Conservation (phyloP, 2,329 filamentous ascomycete species). For the Aspergillus latus region DNA sequence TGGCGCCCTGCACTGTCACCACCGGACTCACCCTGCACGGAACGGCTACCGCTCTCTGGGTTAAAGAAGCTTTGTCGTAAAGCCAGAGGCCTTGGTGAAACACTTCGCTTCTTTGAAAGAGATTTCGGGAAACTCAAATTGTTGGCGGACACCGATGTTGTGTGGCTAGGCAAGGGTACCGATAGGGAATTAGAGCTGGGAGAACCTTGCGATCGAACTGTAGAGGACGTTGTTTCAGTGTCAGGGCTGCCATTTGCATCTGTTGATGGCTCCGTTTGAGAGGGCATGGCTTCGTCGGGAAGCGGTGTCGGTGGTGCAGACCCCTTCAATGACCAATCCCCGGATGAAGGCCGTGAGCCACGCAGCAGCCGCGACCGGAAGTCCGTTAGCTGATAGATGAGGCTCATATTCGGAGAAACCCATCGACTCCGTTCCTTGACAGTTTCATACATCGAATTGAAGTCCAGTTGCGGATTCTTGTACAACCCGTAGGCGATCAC, state of each 20-base stretch:
- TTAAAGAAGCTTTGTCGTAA: slow-evolving; percentile 33
- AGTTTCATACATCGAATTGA: slow-evolving; percentile 64
- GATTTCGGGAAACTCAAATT: slow-evolving; percentile 26
- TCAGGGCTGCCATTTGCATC: slow-evolving; percentile 10
- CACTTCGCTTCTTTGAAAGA: slow-evolving; percentile 33
- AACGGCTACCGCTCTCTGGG: slow-evolving; percentile 10
- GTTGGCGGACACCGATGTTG: slow-evolving; percentile 28
- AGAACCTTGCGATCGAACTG: slow-evolving; percentile 26
- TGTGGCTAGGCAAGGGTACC: slow-evolving; percentile 26
- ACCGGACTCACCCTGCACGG: slow-evolving; percentile 22
- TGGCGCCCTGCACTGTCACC: slow-evolving; percentile 24
- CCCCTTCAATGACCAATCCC: slow-evolving; percentile 37
- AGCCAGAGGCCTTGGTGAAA: slow-evolving; percentile 40
- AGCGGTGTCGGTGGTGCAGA: slow-evolving; percentile 32
- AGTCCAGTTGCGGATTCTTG: slow-evolving; percentile 61
- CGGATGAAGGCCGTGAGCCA: slow-evolving; percentile 33
- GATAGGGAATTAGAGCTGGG: slow-evolving; percentile 27
- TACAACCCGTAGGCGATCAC: slow-evolving; percentile 66
- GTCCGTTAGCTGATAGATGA: slow-evolving; percentile 67
- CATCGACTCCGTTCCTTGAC: slow-evolving; percentile 65
- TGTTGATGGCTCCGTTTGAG: slow-evolving; percentile 15
- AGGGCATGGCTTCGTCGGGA: slow-evolving; percentile 11
- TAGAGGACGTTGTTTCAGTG: slow-evolving; percentile 20
- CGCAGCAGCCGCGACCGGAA: slow-evolving; percentile 51
- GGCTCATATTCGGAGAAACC: slow-evolving; percentile 68